Evolutionary conservation across 2,329 filamentous ascomycete species (phyloP).

Genomic region (Fusarium scirpi): DNA sequence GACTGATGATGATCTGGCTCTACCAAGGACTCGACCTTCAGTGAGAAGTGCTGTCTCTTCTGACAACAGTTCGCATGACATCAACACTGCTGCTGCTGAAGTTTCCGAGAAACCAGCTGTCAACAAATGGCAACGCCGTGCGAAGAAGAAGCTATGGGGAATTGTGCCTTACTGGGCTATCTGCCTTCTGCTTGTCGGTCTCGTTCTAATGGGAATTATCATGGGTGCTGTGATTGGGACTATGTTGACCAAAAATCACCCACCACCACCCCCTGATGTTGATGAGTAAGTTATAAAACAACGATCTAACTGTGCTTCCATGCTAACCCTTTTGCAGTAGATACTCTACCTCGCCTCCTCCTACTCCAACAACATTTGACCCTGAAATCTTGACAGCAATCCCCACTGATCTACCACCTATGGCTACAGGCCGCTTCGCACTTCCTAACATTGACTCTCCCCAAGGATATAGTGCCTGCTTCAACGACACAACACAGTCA

Average conservation of each 20-base stretch:
- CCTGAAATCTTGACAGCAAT: conserved; percentile 63
- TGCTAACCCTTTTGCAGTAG: conserved; percentile 27
- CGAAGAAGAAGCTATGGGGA: conserved; percentile 67
- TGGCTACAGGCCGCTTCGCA: conserved; percentile 67
- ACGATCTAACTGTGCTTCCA: neutral
- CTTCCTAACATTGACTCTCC: conserved; percentile 65
- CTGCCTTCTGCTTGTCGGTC: conserved; percentile 59
- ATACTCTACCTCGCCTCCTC: conserved; percentile 42
- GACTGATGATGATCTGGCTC: conserved; percentile 63
- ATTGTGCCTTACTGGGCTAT: conserved; percentile 73
- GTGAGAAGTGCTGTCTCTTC: conserved; percentile 63
- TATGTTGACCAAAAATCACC: conserved; percentile 49
- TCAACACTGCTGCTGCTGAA: conserved; percentile 62
- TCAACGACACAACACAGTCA: conserved; percentile 66
- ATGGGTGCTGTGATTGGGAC: conserved; percentile 69
- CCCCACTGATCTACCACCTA: conserved; percentile 63
- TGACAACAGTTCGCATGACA: conserved; percentile 64
- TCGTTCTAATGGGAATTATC: conserved; percentile 66
- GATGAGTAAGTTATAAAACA: conserved; percentile 30
- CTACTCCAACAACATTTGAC: conserved; percentile 58
- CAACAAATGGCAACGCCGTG: conserved; percentile 65
- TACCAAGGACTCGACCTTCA: conserved; percentile 64
- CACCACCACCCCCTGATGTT: neutral
- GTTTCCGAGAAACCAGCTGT: conserved; percentile 62
- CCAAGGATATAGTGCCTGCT: conserved; percentile 65